phyloP scores from a whole-genome alignment of 2,329 filamentous ascomycete genomes.

The Talaromyces piceae region DNA sequence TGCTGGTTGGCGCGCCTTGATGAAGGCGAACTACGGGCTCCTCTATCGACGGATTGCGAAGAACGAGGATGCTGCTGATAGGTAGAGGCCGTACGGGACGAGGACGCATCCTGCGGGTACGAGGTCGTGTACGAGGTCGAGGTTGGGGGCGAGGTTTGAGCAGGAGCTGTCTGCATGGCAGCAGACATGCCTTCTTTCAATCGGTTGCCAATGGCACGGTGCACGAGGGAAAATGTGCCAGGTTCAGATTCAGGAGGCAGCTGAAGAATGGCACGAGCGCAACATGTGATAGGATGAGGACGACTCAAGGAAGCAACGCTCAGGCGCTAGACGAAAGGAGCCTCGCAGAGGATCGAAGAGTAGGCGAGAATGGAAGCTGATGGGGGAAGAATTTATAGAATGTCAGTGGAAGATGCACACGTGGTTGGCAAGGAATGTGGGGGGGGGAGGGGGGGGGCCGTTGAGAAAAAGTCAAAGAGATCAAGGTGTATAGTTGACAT shows the following conservation, averaged over 20 bases:
- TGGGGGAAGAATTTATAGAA: constrained; percentile 4
- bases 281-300: neutral
- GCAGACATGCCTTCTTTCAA: constrained; percentile 51
- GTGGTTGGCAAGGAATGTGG: constrained; percentile 12
- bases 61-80: constrained; percentile 24
- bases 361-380: neutral
- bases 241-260: neutral
- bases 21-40: constrained; percentile 42
- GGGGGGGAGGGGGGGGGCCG: too few relatives aligned
- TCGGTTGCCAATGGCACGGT: constrained; percentile 12
- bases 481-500: constrained; percentile 4
- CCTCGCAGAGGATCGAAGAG: constrained; percentile 8
- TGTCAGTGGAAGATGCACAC: constrained; percentile 10
- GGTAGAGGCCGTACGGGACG: constrained; percentile 36
- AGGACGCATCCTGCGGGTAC: constrained; percentile 13
- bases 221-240: constrained; percentile 13
- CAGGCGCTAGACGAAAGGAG: neutral
- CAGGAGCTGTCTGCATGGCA: constrained; percentile 54
- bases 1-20: constrained; percentile 14
- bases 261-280: neutral
- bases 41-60: constrained; percentile 33
- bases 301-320: neutral
- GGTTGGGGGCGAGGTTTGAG: constrained; percentile 45
- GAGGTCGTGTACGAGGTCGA: constrained; percentile 17
- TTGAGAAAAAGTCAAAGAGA: constrained; percentile 1